These are phyloP conservation scores for Oidiodendron maius DNA, from an alignment of 495 filamentous ascomycete species.

Conservation along the genomic window DNA sequence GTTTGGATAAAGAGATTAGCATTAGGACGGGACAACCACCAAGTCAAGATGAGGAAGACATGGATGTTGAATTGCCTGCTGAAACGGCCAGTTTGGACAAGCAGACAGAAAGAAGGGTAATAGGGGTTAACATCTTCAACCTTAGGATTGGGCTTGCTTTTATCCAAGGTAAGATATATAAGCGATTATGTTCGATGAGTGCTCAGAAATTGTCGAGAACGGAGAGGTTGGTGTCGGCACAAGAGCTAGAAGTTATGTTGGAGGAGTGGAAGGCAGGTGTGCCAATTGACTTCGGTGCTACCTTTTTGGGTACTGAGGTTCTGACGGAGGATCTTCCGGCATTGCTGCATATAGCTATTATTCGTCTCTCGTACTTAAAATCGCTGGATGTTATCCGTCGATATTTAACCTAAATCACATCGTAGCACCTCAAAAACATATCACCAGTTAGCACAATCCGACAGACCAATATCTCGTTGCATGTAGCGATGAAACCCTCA, in stretches of 20 bases:
- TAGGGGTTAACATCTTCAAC: constrained; percentile 11
- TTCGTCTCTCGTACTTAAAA: not conserved
- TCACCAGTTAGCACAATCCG: no score
- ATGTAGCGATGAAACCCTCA: no score
- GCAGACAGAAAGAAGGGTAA: not conserved
- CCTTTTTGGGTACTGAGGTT: not conserved
- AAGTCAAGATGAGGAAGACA: constrained; percentile 38
- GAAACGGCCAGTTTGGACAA: not conserved
- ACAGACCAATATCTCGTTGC: no score
- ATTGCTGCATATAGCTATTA: not conserved
- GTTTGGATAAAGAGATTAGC: constrained; percentile 91
- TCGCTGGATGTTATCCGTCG: not conserved
- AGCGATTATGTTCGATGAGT: constrained; percentile 11
- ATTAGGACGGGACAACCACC: constrained; percentile 86
- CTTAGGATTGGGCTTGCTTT: constrained; percentile 11
- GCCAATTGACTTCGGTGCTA: constrained; percentile 1
- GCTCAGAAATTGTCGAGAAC: constrained; percentile 6
- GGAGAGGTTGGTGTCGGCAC: constrained; percentile 5
- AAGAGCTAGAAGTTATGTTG: constrained; percentile 9
- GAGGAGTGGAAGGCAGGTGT: constrained; percentile 8
- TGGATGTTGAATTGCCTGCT: constrained; percentile 16
- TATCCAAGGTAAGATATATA: constrained; percentile 15
- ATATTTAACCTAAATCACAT: no score
- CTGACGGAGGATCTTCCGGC: not conserved
- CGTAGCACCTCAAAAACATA: no score